A percentile compares a stretch with the other conserved stretches of the same genome.
Evolutionary conservation across 2,329 filamentous ascomycete species (phyloP).

Genomic region (Arthrinium phaeospermum): DNA sequence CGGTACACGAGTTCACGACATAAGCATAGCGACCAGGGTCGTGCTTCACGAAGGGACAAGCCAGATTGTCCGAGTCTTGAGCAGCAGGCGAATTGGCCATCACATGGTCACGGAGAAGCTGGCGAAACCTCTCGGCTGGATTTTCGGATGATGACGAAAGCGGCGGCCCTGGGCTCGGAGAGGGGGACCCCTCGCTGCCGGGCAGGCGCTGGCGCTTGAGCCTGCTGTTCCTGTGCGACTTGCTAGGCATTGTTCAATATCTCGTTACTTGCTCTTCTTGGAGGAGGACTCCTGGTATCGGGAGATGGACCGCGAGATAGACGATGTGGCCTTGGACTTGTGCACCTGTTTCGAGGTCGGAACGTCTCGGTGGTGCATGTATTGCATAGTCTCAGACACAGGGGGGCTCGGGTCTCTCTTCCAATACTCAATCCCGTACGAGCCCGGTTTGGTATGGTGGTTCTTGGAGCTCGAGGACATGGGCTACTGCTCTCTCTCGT

Average conservation of each 20-base stretch:
- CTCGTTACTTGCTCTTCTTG: not conserved
- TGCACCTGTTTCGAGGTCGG: not conserved
- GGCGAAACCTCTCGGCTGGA: not conserved
- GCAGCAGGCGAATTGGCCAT: not conserved
- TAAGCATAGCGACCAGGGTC: not conserved
- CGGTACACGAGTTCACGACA: slow-evolving; percentile 1
- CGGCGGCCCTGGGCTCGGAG: not conserved
- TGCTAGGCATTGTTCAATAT: not conserved
- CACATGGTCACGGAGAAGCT: not conserved
- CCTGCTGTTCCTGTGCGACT: not conserved
- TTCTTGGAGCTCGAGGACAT: slow-evolving; percentile 8
- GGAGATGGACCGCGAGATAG: slow-evolving; percentile 4
- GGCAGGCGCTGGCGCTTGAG: not conserved
- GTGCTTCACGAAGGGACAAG: slow-evolving; percentile 6
- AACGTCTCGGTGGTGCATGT: not conserved
- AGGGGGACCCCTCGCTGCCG: not conserved
- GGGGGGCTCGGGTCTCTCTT: slow-evolving; percentile 18
- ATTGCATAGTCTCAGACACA: slow-evolving; percentile 15
- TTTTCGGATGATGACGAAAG: not conserved
- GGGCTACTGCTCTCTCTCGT: not conserved
- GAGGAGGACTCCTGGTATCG: not conserved
- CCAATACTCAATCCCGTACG: slow-evolving; percentile 16
- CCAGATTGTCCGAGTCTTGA: not conserved
- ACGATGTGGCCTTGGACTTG: not conserved
- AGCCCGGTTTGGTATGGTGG: slow-evolving; percentile 1